Conservation (phyloP, 306 rosid species). For the Lathyrus sativus region DNA sequence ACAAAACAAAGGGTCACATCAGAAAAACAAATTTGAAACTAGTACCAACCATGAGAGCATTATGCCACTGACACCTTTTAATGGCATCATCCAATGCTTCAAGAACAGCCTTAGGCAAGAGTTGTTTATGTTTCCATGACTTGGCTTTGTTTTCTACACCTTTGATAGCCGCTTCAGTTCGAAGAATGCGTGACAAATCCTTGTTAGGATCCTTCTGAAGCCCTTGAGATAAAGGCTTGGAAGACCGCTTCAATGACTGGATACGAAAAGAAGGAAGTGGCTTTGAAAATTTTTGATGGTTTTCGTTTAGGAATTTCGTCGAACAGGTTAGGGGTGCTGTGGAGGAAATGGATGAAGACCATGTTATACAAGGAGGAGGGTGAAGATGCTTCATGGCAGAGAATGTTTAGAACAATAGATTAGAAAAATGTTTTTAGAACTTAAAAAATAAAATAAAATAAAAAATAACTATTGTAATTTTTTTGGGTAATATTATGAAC, state of each 20-base stretch:
- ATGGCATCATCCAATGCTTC: constrained; percentile 85
- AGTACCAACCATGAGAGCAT: constrained; percentile 67
- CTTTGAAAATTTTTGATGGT: constrained; percentile 10
- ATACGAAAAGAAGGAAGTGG: constrained; percentile 32
- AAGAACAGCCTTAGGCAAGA: constrained; percentile 84
- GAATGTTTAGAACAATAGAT: neutral
- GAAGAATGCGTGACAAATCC: constrained; percentile 74
- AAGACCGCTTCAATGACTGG: constrained; percentile 48
- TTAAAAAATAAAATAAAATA: no score
- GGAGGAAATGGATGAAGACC: constrained; percentile 37
- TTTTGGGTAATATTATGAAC: no score
- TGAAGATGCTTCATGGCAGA: neutral
- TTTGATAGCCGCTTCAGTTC: constrained; percentile 82
- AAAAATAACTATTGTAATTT: no score
- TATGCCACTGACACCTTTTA: constrained; percentile 49
- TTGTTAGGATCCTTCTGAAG: constrained; percentile 60
- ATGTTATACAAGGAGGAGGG: constrained; percentile 7
- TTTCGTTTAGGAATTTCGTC: constrained; percentile 34
- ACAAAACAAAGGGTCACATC: neutral
- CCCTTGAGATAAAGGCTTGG: constrained; percentile 41
- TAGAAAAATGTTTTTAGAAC: neutral
- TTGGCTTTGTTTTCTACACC: constrained; percentile 65
- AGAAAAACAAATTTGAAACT: neutral
- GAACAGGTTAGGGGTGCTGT: constrained; percentile 35
- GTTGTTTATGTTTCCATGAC: constrained; percentile 61